phyloP scores from a whole-genome alignment of 495 filamentous ascomycete species.

The Penicillium egyptiacum region DNA sequence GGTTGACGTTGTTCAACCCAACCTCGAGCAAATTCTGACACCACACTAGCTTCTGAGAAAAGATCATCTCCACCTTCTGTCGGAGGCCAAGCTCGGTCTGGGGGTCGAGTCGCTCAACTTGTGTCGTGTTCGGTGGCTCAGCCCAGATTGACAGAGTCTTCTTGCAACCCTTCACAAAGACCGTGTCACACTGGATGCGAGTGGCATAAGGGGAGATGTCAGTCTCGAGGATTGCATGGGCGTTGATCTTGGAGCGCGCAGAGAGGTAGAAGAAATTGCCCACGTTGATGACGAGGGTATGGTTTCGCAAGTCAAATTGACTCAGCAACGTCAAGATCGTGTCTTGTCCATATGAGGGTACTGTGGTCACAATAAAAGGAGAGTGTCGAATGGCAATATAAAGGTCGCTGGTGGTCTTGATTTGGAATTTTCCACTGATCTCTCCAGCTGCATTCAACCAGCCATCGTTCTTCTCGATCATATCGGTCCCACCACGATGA shows the following conservation, averaged over 20 bases:
- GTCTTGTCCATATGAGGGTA: conserved; percentile 22
- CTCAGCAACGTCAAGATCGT: conserved; percentile 17
- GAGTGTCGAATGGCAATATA: conserved; percentile 19
- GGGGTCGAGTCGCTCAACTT: conserved; percentile 11
- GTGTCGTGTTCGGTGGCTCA: conserved; percentile 14
- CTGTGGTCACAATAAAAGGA: conserved; percentile 17
- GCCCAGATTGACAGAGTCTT: conserved; percentile 23
- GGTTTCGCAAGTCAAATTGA: conserved; percentile 17
- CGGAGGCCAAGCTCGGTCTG: conserved; percentile 13
- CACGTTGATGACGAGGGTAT: conserved; percentile 24
- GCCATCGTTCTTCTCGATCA: conserved; percentile 21
- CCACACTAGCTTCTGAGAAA: conserved; percentile 19
- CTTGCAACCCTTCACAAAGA: conserved; percentile 22
- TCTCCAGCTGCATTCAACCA: conserved; percentile 19
- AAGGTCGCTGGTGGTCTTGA: conserved; percentile 23
- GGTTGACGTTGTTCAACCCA: conserved; percentile 24
- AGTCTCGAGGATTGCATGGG: conserved; percentile 20
- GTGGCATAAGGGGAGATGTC: conserved; percentile 22
- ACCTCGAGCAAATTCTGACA: conserved; percentile 20
- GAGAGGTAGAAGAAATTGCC: conserved; percentile 27
- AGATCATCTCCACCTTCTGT: conserved; percentile 18
- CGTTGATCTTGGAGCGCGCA: conserved; percentile 21
- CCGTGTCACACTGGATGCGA: conserved; percentile 14
- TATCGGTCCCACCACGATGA: conserved; percentile 17
- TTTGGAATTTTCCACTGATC: conserved; percentile 16